phyloP scores from a whole-genome alignment of 2,329 filamentous ascomycete genomes.

The Fusarium tuaranense region DNA sequence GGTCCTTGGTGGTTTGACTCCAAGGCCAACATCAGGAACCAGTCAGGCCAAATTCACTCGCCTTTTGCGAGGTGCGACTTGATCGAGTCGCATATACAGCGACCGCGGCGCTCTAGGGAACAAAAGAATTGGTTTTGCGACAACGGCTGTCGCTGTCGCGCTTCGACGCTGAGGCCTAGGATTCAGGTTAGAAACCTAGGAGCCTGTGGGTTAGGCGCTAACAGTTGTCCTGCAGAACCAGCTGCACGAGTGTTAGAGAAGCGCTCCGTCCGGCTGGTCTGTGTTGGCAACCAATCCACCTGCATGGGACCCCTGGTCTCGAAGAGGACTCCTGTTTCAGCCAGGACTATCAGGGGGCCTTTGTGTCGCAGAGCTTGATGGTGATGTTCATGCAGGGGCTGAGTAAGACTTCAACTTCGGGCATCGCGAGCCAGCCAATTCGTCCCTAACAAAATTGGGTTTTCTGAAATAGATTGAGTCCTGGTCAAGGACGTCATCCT shows the following conservation, averaged over 20 bases:
- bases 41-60: conserved; percentile 1
- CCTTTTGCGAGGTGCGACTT: conserved; percentile 1
- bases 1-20: conserved; percentile 24
- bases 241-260: conserved; percentile 26
- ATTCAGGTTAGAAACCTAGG: conserved; percentile 15
- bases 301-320: conserved; percentile 29
- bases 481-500: conserved; percentile 12
- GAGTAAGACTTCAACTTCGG: conserved; percentile 1
- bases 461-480: conserved; percentile 29
- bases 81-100: background rate
- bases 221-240: conserved; percentile 18
- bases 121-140: conserved; percentile 16
- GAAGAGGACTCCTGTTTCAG: conserved; percentile 34
- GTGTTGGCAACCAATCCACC: background rate
- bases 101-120: conserved; percentile 1
- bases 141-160: conserved; percentile 17
- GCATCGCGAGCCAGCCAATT: background rate
- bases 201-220: conserved; percentile 24
- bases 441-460: background rate
- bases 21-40: conserved; percentile 18
- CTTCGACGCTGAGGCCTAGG: conserved; percentile 1
- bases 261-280: conserved; percentile 6
- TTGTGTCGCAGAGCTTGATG: conserved; percentile 30
- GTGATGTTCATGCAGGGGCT: conserved; percentile 30
- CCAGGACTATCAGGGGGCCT: conserved; percentile 2